Percentiles rank a stretch among this genome's conserved stretches.
These are phyloP conservation scores for Lyophyllum atratum DNA, from an alignment of 768 basidiomycete species.

Conservation along the genomic window DNA sequence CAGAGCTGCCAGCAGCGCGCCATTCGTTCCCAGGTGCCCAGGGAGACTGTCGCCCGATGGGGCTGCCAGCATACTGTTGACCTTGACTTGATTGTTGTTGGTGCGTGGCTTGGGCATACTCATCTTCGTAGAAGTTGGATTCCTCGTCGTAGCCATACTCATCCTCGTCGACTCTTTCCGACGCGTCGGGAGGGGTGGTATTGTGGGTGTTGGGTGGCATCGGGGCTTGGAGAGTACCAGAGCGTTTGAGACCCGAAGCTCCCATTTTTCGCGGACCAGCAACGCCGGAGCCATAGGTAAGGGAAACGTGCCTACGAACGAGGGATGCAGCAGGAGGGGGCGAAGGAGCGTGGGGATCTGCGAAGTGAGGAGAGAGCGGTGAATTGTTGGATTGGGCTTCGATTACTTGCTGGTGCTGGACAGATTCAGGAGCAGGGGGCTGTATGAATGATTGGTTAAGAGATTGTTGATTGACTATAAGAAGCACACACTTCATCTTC, in stretches of 20 bases:
- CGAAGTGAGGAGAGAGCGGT: slow-evolving; percentile 67
- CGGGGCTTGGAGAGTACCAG: slow-evolving; percentile 72
- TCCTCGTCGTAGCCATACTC: slow-evolving; percentile 57
- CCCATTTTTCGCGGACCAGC: slow-evolving; percentile 51
- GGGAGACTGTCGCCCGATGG: slow-evolving; percentile 64
- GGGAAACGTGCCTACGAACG: slow-evolving; percentile 79
- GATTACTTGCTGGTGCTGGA: slow-evolving; percentile 49
- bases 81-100: slow-evolving; percentile 30
- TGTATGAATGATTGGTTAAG: slow-evolving; percentile 13
- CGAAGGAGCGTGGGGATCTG: slow-evolving; percentile 54
- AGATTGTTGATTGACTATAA: background rate
- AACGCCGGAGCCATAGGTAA: slow-evolving; percentile 70
- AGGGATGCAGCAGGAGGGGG: slow-evolving; percentile 71
- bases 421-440: slow-evolving; percentile 26
- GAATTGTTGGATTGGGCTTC: slow-evolving; percentile 52
- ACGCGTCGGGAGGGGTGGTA: slow-evolving; percentile 40
- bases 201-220: slow-evolving; percentile 40
- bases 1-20: slow-evolving; percentile 39
- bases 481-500: slow-evolving; percentile 63
- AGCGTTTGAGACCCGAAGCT: slow-evolving; percentile 62
- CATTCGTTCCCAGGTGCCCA: slow-evolving; percentile 69
- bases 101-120: slow-evolving; percentile 49
- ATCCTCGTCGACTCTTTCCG: slow-evolving; percentile 49
- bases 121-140: slow-evolving; percentile 56
- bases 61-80: slow-evolving; percentile 51